Conservation (phyloP, 75 land plant genomes). For the Cryptomeria japonica region DNA sequence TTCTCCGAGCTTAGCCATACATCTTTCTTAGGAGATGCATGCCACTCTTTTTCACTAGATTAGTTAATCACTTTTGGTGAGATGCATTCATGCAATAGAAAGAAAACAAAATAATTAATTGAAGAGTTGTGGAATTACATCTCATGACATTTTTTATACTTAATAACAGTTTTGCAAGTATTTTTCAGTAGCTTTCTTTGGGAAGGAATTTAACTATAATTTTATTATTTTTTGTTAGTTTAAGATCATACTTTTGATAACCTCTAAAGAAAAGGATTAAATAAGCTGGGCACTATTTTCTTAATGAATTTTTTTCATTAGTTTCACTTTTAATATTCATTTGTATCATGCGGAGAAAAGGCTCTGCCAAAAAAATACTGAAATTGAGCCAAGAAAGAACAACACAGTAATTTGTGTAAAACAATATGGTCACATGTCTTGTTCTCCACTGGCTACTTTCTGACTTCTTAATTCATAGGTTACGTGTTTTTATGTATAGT, state of each 20-base stretch:
- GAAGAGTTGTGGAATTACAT: neutral
- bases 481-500: neutral
- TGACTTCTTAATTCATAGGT: neutral
- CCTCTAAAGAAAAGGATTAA: neutral
- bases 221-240: neutral
- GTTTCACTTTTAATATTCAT: neutral
- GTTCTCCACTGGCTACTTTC: neutral
- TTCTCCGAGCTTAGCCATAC: too few species aligned
- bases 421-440: neutral
- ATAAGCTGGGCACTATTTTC: neutral
- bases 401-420: neutral
- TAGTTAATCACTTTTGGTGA: neutral
- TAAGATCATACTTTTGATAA: neutral
- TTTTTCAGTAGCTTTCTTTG: neutral
- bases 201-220: neutral
- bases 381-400: neutral
- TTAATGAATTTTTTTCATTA: neutral
- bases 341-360: neutral
- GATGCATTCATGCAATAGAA: neutral
- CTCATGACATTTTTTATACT: neutral
- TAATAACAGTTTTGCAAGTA: neutral
- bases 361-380: neutral
- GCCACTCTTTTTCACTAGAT: neutral
- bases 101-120: neutral
- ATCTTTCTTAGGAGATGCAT: neutral